A percentile compares a stretch with the other conserved stretches of the same genome.
phyloP scores from a whole-genome alignment of 768 basidiomycete genomes.

The Inosperma sp. region DNA sequence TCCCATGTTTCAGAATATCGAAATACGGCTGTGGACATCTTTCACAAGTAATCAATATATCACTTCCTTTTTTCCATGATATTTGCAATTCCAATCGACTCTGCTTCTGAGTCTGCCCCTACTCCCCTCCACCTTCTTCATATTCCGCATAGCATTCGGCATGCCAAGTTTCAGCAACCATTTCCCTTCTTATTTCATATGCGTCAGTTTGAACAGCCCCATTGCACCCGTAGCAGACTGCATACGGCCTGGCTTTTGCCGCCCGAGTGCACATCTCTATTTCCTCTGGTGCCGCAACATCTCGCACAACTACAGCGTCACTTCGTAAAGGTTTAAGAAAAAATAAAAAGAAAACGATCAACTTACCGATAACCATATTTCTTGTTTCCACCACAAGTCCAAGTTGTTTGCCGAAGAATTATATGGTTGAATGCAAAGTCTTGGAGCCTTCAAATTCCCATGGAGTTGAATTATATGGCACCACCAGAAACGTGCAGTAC shows the following conservation, averaged over 20 bases:
- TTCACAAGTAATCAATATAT: conserved; percentile 1
- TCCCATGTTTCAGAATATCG: too few relatives aligned
- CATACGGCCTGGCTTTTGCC: conserved; percentile 4
- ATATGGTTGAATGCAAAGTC: too few relatives aligned
- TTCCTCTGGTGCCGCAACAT: neutral
- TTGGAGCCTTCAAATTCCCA: neutral
- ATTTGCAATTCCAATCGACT: neutral
- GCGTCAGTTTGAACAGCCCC: neutral
- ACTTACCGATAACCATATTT: too few relatives aligned
- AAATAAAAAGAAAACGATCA: too few relatives aligned
- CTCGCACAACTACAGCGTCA: neutral
- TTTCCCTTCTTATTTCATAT: neutral
- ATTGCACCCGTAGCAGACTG: conserved; percentile 7
- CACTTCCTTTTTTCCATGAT: too few relatives aligned
- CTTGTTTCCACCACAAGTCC: too few relatives aligned
- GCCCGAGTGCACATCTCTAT: neutral
- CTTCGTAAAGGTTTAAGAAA: too few relatives aligned
- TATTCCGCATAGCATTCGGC: conserved; percentile 7
- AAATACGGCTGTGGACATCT: conserved; percentile 19
- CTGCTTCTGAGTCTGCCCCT: too few relatives aligned
- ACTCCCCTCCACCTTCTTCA: neutral
- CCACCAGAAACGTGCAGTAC: neutral
- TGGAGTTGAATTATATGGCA: neutral
- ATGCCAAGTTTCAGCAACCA: conserved; percentile 6
- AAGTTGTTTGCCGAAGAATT: too few relatives aligned